Base-by-base conservation (phyloP, 2,329 filamentous ascomycete genomes). In the Mycosphaerelloides madeirae region DNA sequence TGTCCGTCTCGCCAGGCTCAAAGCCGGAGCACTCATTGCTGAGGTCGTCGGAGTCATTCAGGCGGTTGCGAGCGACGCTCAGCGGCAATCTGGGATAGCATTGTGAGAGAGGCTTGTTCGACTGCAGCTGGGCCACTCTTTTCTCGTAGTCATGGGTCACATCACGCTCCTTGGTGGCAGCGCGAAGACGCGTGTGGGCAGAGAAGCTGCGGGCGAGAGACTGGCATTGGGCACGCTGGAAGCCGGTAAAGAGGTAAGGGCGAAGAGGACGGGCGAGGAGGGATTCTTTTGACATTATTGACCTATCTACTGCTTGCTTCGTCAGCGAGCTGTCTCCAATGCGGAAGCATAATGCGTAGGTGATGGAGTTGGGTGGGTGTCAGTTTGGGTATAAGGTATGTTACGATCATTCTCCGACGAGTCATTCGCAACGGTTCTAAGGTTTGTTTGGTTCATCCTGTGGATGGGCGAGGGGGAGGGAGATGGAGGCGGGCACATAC, bases 401-500 rank as follows among this genome's bases (percentile, higher is more conserved):
- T 63, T 65, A 64, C 69, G 71, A 73, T 76, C 74, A 79, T 71
- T 66, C 68, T 68, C 68, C 65, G 66, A 59, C 61, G 59, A 71
- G 72, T 82, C 78, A 80, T 77, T 76, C 78, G 79, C 80, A 83
- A 80, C 80, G 80, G 80, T 83, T 83, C 79, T 81, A 70, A 53
- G 53, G 57, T 52, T 52, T 50, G 52, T 41, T 48, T 32, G 43
- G 44, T 35, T 58, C 55, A 56, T 58, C 52, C 50, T 52, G 38
- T 36, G 33, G 18, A 29, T 29, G 12, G 20, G 29, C 22, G 32
- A 31, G 29, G 20, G 14, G 20, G 31, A 15, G 18, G 32, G 15
- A 20, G 33, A 33, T 19, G 11, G n/a, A n/a, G n/a, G n/a, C n/a
- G n/a, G n/a, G 28, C 12, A 45, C 37, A n/a, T 45, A 45, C 43